These are phyloP conservation scores for Entomortierella parvispora DNA, from an alignment of 192 early-diverging fungal genomes.

Conservation along the genomic window DNA sequence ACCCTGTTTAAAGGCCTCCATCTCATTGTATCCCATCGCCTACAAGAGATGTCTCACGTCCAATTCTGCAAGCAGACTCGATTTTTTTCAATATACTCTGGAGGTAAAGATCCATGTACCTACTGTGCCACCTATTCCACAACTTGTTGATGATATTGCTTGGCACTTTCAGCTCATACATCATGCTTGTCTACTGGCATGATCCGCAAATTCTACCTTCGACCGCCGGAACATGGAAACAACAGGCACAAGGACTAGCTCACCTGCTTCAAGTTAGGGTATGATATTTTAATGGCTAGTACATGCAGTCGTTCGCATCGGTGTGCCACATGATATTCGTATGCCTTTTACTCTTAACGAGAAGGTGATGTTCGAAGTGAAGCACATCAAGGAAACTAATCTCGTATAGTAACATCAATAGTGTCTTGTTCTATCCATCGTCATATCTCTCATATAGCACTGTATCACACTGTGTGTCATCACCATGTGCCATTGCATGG, in stretches of 20 bases:
- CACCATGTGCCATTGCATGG: no score
- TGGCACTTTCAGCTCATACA: constrained; percentile 1
- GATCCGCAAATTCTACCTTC: neutral
- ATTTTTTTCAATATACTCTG: constrained; percentile 48
- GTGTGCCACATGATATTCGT: no score
- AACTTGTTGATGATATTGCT: neutral
- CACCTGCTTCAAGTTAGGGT: neutral
- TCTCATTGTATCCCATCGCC: constrained; percentile 33
- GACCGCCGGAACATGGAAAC: constrained; percentile 3
- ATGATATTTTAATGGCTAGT: neutral
- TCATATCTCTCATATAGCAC: no score
- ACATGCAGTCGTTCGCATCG: no score
- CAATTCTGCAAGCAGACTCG: constrained; percentile 20
- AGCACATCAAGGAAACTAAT: no score
- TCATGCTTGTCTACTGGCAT: neutral
- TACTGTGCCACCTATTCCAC: no score
- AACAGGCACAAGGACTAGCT: constrained; percentile 4
- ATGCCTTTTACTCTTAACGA: constrained; percentile 5
- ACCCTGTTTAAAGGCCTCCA: constrained; percentile 41
- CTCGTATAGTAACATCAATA: no score
- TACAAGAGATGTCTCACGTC: constrained; percentile 24
- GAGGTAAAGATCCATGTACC: constrained; percentile 24
- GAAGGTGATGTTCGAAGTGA: no score
- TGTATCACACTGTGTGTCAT: no score
- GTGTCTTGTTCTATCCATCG: no score